A percentile compares a stretch with the other conserved stretches of the same genome.
phyloP scores from a whole-genome alignment of 345 rosid genomes.

The Alliaria petiolata region DNA sequence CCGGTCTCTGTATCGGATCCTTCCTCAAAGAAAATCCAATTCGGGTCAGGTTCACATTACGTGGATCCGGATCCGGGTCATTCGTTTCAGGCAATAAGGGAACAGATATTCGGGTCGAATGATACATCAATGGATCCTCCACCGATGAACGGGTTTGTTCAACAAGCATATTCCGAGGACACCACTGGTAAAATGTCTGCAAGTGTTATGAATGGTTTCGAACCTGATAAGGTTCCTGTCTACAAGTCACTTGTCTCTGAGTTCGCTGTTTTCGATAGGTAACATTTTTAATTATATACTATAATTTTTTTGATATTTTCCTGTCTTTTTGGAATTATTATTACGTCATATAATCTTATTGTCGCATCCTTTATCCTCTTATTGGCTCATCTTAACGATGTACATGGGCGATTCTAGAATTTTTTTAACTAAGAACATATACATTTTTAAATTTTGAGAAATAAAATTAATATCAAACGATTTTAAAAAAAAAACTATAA shows the following conservation, averaged over 20 bases:
- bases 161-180: conserved; percentile 69
- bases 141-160: conserved; percentile 88
- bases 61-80: conserved; percentile 98
- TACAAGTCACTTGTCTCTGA: conserved; percentile 76
- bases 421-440: too few species aligned
- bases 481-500: too few species aligned
- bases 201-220: conserved; percentile 80
- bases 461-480: too few species aligned
- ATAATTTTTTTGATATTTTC: not conserved
- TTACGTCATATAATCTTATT: not conserved
- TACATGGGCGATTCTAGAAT: too few species aligned
- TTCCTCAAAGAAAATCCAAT: conserved; percentile 35
- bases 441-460: too few species aligned
- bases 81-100: conserved; percentile 87
- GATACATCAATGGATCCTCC: conserved; percentile 60
- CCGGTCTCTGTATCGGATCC: conserved; percentile 50
- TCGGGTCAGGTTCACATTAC: conserved; percentile 53
- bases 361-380: too few species aligned
- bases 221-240: conserved; percentile 67
- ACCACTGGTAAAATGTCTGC: conserved; percentile 48
- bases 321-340: not conserved
- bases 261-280: conserved; percentile 89
- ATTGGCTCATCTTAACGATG: too few species aligned
- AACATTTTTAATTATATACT: not conserved
- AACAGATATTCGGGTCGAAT: conserved; percentile 79